phyloP scores from a whole-genome alignment of 1,284 basidiomycete species.

The Inonotus obliquus region DNA sequence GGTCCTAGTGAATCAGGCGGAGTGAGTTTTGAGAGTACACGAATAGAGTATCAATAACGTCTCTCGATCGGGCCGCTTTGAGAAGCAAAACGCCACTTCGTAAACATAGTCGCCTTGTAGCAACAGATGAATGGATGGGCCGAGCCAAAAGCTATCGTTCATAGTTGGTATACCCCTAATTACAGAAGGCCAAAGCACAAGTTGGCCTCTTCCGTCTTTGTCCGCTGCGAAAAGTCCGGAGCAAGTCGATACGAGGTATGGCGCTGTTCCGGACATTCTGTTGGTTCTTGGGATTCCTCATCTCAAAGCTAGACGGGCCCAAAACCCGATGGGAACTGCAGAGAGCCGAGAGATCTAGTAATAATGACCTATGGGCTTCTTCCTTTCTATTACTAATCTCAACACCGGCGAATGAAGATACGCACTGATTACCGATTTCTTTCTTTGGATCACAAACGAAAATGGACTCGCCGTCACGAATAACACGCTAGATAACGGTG shows the following conservation, averaged over 20 bases:
- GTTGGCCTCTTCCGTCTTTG: background rate
- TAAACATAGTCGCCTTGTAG: background rate
- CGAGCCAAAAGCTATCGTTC: background rate
- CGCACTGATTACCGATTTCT: background rate
- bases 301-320: background rate
- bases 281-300: background rate
- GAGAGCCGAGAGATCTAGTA: background rate
- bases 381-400: background rate
- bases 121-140: background rate
- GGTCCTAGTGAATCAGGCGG: background rate
- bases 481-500: no score
- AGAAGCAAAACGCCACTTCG: background rate
- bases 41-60: background rate
- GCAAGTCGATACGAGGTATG: background rate
- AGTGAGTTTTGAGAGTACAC: background rate
- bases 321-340: background rate
- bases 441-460: background rate
- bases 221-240: background rate
- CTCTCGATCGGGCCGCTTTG: background rate
- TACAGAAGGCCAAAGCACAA: background rate
- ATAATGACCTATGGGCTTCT: background rate
- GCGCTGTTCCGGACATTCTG: background rate
- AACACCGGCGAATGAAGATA: background rate
- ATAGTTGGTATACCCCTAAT: slow-evolving; percentile 4
- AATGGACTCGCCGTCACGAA: background rate